These are phyloP conservation scores for Stemphylium vesicarium DNA, from an alignment of 2,329 filamentous ascomycete species.

Conservation along the genomic window DNA sequence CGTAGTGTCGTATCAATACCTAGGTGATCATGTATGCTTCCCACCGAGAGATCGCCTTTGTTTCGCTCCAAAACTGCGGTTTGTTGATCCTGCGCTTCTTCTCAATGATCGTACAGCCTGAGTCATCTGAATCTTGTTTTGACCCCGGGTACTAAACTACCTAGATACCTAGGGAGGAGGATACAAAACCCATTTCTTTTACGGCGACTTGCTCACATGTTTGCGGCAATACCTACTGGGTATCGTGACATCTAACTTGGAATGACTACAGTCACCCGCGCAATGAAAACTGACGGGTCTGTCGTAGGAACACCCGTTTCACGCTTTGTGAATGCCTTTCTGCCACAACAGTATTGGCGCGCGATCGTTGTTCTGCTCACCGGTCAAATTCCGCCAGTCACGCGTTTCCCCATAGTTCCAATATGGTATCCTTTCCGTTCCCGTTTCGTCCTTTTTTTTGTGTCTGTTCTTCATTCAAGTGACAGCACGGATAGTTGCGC, in stretches of 20 bases:
- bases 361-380: background rate
- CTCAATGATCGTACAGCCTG: too few species aligned
- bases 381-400: background rate
- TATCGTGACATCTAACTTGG: background rate
- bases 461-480: background rate
- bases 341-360: constrained; percentile 16
- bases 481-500: constrained; percentile 17
- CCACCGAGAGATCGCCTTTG: too few species aligned
- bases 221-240: background rate
- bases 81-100: too few species aligned
- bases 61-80: too few species aligned
- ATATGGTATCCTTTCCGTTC: background rate
- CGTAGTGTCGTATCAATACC: too few species aligned
- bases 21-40: too few species aligned
- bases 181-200: too few species aligned
- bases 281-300: constrained; percentile 32
- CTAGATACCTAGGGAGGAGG: too few species aligned
- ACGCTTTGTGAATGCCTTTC: constrained; percentile 3
- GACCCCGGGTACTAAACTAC: too few species aligned
- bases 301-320: constrained; percentile 16
- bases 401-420: background rate
- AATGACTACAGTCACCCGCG: constrained; percentile 21
- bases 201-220: background rate
- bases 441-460: background rate
- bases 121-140: too few species aligned